These are phyloP conservation scores for Colletotrichum sansevieriae DNA, from an alignment of 2,329 filamentous ascomycete genomes.

Conservation along the genomic window DNA sequence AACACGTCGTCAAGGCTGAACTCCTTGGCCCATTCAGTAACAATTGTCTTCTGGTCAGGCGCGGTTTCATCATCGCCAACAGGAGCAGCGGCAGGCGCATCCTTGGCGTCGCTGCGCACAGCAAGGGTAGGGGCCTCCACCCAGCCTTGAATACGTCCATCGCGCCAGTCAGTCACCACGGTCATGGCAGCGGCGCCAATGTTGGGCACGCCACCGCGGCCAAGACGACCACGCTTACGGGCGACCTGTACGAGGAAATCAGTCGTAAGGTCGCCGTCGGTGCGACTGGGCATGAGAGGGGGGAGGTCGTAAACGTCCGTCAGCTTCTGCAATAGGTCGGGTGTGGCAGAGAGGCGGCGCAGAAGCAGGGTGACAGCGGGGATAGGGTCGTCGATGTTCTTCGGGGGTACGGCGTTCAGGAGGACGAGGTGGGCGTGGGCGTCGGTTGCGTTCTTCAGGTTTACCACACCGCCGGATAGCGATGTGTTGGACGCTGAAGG, in stretches of 20 bases:
- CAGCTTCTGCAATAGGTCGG: conserved; percentile 82
- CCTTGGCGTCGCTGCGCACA: conserved; percentile 56
- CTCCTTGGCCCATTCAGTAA: conserved; percentile 92
- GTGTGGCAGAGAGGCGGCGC: conserved; percentile 79
- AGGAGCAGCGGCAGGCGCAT: conserved; percentile 46
- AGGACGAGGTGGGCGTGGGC: conserved; percentile 88
- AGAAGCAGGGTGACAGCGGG: conserved; percentile 90
- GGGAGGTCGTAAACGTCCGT: conserved; percentile 87
- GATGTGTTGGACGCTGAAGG: conserved; percentile 70
- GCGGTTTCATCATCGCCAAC: conserved; percentile 59
- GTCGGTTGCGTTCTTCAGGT: conserved; percentile 73
- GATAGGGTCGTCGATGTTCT: conserved; percentile 92
- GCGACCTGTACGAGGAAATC: conserved; percentile 97
- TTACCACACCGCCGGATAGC: conserved; percentile 56
- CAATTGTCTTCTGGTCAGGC: conserved; percentile 85
- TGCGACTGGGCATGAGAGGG: conserved; percentile 76
- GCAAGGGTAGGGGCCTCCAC: conserved; percentile 79
- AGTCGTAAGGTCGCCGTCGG: conserved; percentile 81
- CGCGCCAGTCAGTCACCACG: conserved; percentile 96
- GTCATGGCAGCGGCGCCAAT: conserved; percentile 88
- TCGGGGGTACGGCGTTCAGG: conserved; percentile 91
- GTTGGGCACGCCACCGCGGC: conserved; percentile 92
- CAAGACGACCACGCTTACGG: conserved; percentile 88
- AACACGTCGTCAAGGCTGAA: conserved; percentile 94
- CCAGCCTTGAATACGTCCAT: conserved; percentile 95